Base-by-base conservation (phyloP, 352 stramenopile species). In the Phytopythium ostracodes region DNA sequence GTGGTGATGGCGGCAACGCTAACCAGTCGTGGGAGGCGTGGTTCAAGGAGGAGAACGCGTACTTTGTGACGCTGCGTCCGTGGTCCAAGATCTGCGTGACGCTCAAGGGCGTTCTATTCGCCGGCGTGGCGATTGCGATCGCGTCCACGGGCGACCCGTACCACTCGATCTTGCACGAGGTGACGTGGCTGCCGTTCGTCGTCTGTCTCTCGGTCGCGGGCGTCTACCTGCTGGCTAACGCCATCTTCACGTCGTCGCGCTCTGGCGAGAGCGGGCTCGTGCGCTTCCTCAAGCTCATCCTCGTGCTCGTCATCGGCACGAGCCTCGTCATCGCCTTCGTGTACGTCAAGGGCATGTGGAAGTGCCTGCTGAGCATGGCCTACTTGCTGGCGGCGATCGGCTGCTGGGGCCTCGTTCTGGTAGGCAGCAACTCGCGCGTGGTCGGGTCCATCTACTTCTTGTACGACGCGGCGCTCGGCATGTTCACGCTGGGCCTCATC, bases 11-110 rank as follows among this genome's bases (percentile, higher is more conserved):
- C 56, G 96, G 96, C 59, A 96, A 96, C 59, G 75, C 92, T 25
- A 73, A 92, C 49, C 96, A 98, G 65, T 98, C 91, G 51, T 99
- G 96, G 96, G 90, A 96, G 40, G 94, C 96, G 62, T 98, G 96
- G 94, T 98, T 93, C 70, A 96, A 91, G 64, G 96, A 99, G 60
- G 96, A 98, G 69, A 98, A 97, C 54, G 80, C 85, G 29, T 97
- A 97, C 68, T 98, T 97, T 60, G 89, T 83, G 42, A 94, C 83
- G 15, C 81, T 98, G 56, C 81, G 80, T 12, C 77, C 89, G 24
- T 84, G 79, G 62, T 94, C 94, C 31, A 98, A 99, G 78, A 62
- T 90, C 35, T 91, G 93, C 58, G 88, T 97, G 62, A 75, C 96
- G 15, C 63, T 97, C 25, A 98, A 98, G 68, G 81, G 89, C 27